A percentile compares a stretch with the other conserved stretches of the same genome.
Evolutionary conservation across 371 early-diverging fungal species (phyloP).

Genomic region (Cokeromyces recurvatus): DNA sequence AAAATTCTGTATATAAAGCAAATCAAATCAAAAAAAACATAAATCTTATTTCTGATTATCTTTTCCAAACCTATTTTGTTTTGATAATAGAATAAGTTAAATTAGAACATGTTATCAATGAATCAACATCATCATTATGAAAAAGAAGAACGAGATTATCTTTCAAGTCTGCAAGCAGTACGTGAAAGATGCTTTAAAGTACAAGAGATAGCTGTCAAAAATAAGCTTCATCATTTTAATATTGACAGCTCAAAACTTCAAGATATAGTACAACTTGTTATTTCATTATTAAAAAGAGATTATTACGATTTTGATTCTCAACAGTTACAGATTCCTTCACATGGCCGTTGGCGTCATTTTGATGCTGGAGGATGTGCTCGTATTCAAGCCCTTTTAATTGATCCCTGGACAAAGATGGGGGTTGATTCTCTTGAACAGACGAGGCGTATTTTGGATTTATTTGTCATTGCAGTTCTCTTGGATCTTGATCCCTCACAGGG

Average conservation of each 20-base stretch:
- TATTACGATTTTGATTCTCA: conserved; percentile 17
- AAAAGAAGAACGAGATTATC: conserved; percentile 28
- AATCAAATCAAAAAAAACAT: too few relatives aligned
- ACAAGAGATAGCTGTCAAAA: conserved; percentile 52
- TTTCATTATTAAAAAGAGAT: conserved; percentile 70
- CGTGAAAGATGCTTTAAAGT: conserved; percentile 70
- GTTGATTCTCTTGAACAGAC: conserved; percentile 56
- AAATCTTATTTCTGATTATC: too few relatives aligned
- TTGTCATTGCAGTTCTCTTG: conserved; percentile 79
- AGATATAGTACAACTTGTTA: conserved; percentile 65
- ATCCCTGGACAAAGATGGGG: conserved; percentile 32
- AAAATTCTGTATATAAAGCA: too few relatives aligned
- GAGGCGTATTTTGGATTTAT: conserved; percentile 75
- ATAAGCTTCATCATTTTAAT: conserved; percentile 65
- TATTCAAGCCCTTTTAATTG: conserved; percentile 46
- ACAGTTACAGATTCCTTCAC: conserved; percentile 64
- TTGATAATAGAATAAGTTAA: background rate
- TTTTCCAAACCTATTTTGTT: too few relatives aligned
- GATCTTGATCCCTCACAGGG: conserved; percentile 81
- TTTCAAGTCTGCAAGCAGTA: conserved; percentile 71
- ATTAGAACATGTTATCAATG: too few relatives aligned
- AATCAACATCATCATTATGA: background rate
- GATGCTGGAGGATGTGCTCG: conserved; percentile 58
- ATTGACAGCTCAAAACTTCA: conserved; percentile 60
- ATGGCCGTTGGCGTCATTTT: conserved; percentile 89